These are phyloP conservation scores for Hippophae gyantsensis DNA, from an alignment of 306 rosid genomes.

Conservation along the genomic window DNA sequence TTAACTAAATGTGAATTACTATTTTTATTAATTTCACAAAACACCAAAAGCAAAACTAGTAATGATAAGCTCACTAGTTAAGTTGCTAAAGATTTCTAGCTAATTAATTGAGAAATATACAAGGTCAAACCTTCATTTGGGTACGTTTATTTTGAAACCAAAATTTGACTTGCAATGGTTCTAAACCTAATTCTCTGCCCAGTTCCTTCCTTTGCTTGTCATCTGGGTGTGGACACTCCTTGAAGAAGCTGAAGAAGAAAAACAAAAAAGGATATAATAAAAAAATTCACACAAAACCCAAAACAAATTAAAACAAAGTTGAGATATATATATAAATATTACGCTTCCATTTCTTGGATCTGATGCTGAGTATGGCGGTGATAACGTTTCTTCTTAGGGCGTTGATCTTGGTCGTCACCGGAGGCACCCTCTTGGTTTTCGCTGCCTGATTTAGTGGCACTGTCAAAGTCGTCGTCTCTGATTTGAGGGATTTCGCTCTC, in stretches of 20 bases:
- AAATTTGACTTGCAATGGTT: slow-evolving; percentile 88
- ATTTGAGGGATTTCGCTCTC: slow-evolving; percentile 66
- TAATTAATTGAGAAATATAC: too few species aligned
- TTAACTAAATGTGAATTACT: too few species aligned
- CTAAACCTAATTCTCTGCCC: slow-evolving; percentile 78
- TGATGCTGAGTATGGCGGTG: slow-evolving; percentile 98
- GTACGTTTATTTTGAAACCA: slow-evolving; percentile 99
- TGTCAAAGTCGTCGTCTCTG: slow-evolving; percentile 79
- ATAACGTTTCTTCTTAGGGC: slow-evolving; percentile 79
- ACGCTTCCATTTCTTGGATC: slow-evolving; percentile 99
- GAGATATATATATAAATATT: slow-evolving; percentile 8
- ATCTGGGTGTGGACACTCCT: slow-evolving; percentile 99
- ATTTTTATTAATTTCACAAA: too few species aligned
- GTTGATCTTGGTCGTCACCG: slow-evolving; percentile 79
- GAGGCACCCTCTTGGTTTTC: slow-evolving; percentile 68
- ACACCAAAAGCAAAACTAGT: too few species aligned
- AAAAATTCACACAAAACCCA: background rate
- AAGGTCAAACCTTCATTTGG: slow-evolving; percentile 69
- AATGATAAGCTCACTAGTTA: too few species aligned
- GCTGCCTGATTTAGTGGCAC: slow-evolving; percentile 72
- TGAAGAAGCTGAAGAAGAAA: slow-evolving; percentile 50
- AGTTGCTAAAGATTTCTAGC: too few species aligned
- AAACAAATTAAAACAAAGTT: background rate
- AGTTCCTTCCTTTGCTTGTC: slow-evolving; percentile 96
- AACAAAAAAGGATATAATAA: background rate